These are phyloP conservation scores for Senna siamea DNA, from an alignment of 306 rosid genomes.

Conservation along the genomic window DNA sequence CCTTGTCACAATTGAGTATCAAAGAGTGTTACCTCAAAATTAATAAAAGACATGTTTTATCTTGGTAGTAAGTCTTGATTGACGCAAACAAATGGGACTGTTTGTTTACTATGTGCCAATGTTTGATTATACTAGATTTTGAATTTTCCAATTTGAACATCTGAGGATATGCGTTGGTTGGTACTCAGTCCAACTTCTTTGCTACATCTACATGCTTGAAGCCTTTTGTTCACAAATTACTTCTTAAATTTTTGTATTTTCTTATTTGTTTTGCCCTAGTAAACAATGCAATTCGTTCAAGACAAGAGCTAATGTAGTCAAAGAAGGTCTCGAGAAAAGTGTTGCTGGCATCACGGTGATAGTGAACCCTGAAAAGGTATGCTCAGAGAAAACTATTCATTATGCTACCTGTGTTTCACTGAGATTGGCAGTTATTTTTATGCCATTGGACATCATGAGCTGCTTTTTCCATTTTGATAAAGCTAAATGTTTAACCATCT, in stretches of 20 bases:
- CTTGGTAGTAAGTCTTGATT: no score
- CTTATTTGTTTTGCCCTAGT: conserved; percentile 45
- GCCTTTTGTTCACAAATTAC: neutral
- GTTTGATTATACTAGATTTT: neutral
- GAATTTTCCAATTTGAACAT: neutral
- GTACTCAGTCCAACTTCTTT: neutral
- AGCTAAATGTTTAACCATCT: neutral
- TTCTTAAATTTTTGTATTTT: neutral
- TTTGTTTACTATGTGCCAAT: no score
- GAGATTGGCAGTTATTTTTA: neutral
- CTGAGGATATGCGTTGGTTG: neutral
- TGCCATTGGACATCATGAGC: neutral
- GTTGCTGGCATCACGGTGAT: conserved; percentile 55
- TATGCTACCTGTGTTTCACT: neutral
- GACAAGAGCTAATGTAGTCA: conserved; percentile 66
- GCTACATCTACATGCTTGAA: neutral
- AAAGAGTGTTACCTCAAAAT: no score
- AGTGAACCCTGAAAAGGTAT: conserved; percentile 81
- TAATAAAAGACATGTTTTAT: no score
- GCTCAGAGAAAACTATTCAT: conserved; percentile 3
- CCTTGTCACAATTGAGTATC: no score
- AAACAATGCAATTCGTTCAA: conserved; percentile 73
- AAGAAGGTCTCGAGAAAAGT: conserved; percentile 59
- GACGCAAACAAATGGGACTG: no score
- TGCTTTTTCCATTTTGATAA: neutral